Conservation (phyloP, 257 asterid genomes). For the Thymus mandschuricus region DNA sequence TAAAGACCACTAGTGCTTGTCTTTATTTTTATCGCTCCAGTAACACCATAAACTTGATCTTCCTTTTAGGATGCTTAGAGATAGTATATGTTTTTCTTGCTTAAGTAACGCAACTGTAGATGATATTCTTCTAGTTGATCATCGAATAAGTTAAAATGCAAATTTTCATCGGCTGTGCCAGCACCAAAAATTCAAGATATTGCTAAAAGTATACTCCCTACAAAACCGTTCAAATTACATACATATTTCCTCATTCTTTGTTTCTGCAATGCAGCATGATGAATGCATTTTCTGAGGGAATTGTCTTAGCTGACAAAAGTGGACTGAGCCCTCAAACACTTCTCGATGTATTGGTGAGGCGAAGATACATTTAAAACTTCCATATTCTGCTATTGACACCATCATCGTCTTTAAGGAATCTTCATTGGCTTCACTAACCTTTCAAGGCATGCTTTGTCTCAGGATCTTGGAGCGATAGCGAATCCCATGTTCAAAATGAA, state of each 20-base stretch:
- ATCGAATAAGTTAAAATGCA: neutral
- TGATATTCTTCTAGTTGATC: neutral
- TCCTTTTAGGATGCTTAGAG: slow-evolving; percentile 8
- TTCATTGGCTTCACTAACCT: slow-evolving; percentile 18
- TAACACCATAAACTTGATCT: slow-evolving; percentile 2
- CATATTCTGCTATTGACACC: neutral
- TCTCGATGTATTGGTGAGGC: slow-evolving; percentile 86
- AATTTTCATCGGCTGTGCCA: neutral
- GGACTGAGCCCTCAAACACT: slow-evolving; percentile 83
- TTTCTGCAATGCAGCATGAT: slow-evolving; percentile 70
- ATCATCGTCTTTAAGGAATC: neutral
- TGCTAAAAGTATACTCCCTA: neutral
- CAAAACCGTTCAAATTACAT: neutral
- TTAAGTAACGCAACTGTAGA: neutral
- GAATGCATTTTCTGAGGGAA: slow-evolving; percentile 97
- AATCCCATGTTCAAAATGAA: slow-evolving; percentile 95
- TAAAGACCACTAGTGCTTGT: neutral
- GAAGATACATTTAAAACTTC: neutral
- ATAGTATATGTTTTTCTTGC: slow-evolving; percentile 8
- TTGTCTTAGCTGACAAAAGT: slow-evolving; percentile 83
- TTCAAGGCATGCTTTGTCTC: slow-evolving; percentile 28
- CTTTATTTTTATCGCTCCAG: neutral
- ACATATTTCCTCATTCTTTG: neutral
- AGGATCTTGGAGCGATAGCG: slow-evolving; percentile 96
- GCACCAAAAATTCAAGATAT: neutral